Base-by-base conservation (phyloP, 176 grass and related monocot species). In the Avena eriantha region DNA sequence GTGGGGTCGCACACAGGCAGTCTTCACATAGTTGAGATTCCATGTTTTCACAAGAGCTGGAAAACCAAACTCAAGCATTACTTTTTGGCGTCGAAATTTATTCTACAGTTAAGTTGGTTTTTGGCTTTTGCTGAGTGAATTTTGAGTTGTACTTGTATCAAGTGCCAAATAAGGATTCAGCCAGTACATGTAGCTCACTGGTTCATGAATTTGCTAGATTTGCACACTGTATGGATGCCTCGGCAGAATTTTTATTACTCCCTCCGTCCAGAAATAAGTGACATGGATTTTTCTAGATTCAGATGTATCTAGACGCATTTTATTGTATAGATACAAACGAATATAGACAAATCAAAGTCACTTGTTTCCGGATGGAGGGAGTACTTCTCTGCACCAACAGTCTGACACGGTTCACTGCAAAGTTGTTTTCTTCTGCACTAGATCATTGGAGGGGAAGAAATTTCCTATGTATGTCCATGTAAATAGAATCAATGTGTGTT, bases 131-230 rank as follows among this genome's bases (percentile, higher is more conserved):
- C 19, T 18, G 23, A 50, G 24, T 74, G 16, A 87, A 17, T 84
- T 57, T 73, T 80, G 18, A 67, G 49, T 71, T 76, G 29, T 80
- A 34, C 50, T 71, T 69, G 29, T 80, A 53, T 60, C 10, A n/a
- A 80, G 63, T 83, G 69, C 57, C 84, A 79, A 71, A 73, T 80
- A 68, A 87, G 76, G 66, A 64, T 35, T 74, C 76, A 75, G 68
- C 56, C n/a, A 80, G 3, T 76, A 68, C 3, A 21, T 79, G 39
- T 66, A 86, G 89, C 23, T 79, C 55, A 73, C 26, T 79, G 64
- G 51, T 88, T 60, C 73, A 61, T 45, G 69, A 80, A 46, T 84
- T 84, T 26, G 53, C 54, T 17, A 50, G 29, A 34, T 65, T 73
- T 39, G 50, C 24, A 54, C 45, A 43, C 71, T 64, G 65, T 53